Percentiles rank a stretch among this genome's conserved stretches.
These are phyloP conservation scores for Babesia caballi DNA, from an alignment of 169 alveolate genomes.

Conservation along the genomic window DNA sequence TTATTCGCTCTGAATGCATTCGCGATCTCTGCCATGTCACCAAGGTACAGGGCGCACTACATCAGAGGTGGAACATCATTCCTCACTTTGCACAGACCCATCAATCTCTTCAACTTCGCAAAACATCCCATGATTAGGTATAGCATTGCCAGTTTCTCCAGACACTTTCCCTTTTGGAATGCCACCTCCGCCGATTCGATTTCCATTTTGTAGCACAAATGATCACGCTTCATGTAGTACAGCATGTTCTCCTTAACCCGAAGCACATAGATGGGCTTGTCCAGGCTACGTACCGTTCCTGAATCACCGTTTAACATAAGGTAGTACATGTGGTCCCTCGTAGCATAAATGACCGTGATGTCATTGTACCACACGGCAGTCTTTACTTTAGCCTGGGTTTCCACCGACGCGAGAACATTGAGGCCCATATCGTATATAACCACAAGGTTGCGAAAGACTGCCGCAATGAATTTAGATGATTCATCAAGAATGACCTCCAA, in stretches of 20 bases:
- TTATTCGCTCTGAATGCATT: slow-evolving; percentile 22
- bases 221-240: slow-evolving; percentile 43
- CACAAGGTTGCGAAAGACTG: slow-evolving; percentile 61
- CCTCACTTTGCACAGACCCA: slow-evolving; percentile 64
- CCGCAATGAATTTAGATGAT: slow-evolving; percentile 61
- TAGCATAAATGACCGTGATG: slow-evolving; percentile 47
- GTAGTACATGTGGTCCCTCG: slow-evolving; percentile 61
- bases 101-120: slow-evolving; percentile 74
- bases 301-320: slow-evolving; percentile 39
- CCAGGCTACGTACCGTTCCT: slow-evolving; percentile 41
- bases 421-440: slow-evolving; percentile 67
- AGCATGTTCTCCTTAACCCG: slow-evolving; percentile 20
- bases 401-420: slow-evolving; percentile 51
- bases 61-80: slow-evolving; percentile 43
- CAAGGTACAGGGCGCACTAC: slow-evolving; percentile 27
- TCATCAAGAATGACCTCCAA: slow-evolving; percentile 56
- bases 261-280: slow-evolving; percentile 41
- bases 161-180: slow-evolving; percentile 79
- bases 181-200: slow-evolving; percentile 81
- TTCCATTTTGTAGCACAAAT: slow-evolving; percentile 43
- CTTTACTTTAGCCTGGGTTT: slow-evolving; percentile 57
- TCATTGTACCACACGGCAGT: slow-evolving; percentile 73
- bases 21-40: slow-evolving; percentile 53
- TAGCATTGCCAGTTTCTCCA: slow-evolving; percentile 82
- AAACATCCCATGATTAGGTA: slow-evolving; percentile 82